phyloP scores from a whole-genome alignment of 140 eudicot species.

The Cichorium intybus region DNA sequence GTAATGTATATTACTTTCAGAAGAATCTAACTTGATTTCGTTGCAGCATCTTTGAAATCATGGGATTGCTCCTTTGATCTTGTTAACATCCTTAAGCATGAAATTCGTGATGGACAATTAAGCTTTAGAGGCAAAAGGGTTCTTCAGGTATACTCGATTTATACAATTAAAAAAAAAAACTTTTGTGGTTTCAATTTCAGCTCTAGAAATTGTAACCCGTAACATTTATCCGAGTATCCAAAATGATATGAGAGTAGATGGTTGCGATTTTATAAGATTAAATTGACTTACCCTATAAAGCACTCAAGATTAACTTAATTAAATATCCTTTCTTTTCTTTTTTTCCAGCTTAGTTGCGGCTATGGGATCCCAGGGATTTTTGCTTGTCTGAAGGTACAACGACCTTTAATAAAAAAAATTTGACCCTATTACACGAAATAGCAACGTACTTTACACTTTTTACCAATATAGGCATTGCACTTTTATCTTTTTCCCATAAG shows the following conservation, averaged over 20 bases:
- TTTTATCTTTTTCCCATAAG: too few relatives aligned
- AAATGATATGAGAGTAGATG: slow-evolving; percentile 1
- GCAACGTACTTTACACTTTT: background rate
- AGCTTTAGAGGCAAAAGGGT: slow-evolving; percentile 88
- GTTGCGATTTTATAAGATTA: background rate
- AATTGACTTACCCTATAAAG: background rate
- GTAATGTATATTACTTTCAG: background rate
- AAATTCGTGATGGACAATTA: slow-evolving; percentile 77
- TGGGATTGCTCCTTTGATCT: slow-evolving; percentile 78
- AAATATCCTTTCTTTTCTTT: slow-evolving; percentile 2
- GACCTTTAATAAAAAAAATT: background rate
- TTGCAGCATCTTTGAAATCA: slow-evolving; percentile 56
- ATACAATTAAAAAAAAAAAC: background rate
- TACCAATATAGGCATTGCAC: too few relatives aligned
- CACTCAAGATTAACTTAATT: slow-evolving; percentile 2
- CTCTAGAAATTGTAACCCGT: slow-evolving; percentile 8
- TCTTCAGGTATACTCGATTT: slow-evolving; percentile 50
- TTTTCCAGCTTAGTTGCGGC: slow-evolving; percentile 60
- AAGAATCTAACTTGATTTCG: slow-evolving; percentile 11
- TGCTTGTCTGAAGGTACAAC: slow-evolving; percentile 67
- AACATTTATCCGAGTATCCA: background rate
- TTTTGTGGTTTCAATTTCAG: background rate
- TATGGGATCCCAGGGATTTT: slow-evolving; percentile 76
- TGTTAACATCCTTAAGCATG: slow-evolving; percentile 68
- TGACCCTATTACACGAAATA: too few relatives aligned